Conservation (phyloP, 306 rosid species). For the Castanea sativa region DNA sequence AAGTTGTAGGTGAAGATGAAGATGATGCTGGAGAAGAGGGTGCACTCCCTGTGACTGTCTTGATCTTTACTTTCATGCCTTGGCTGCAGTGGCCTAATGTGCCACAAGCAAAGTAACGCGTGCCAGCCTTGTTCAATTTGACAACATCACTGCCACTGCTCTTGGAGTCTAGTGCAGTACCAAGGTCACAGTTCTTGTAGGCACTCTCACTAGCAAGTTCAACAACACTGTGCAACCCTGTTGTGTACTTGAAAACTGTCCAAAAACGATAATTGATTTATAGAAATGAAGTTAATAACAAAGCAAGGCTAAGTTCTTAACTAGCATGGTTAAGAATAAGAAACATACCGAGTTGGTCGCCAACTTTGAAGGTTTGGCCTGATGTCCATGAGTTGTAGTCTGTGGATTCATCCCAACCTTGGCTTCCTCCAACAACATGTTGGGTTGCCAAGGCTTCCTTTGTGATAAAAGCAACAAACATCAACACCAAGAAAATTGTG, state of each 20-base stretch:
- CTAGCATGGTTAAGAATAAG: not conserved
- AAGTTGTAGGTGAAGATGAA: slow-evolving; percentile 32
- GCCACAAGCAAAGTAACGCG: slow-evolving; percentile 76
- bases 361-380: slow-evolving; percentile 67
- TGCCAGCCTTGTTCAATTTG: slow-evolving; percentile 52
- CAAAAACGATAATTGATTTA: not conserved
- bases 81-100: slow-evolving; percentile 73
- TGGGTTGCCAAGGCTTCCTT: slow-evolving; percentile 42
- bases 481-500: slow-evolving; percentile 41
- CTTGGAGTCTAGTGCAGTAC: slow-evolving; percentile 47
- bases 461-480: slow-evolving; percentile 31
- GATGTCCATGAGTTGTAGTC: slow-evolving; percentile 72
- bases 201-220: slow-evolving; percentile 61
- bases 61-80: slow-evolving; percentile 86
- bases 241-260: slow-evolving; percentile 77
- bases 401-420: slow-evolving; percentile 85
- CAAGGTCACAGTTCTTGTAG: slow-evolving; percentile 63
- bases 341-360: slow-evolving; percentile 79
- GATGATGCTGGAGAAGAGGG: slow-evolving; percentile 45
- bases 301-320: not conserved
- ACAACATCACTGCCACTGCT: slow-evolving; percentile 53
- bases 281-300: not conserved
- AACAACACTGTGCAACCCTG: slow-evolving; percentile 66
- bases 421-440: slow-evolving; percentile 78
- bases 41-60: slow-evolving; percentile 36